Evolutionary conservation across 768 basidiomycete species (phyloP).

Genomic region (Auricularia sp.): DNA sequence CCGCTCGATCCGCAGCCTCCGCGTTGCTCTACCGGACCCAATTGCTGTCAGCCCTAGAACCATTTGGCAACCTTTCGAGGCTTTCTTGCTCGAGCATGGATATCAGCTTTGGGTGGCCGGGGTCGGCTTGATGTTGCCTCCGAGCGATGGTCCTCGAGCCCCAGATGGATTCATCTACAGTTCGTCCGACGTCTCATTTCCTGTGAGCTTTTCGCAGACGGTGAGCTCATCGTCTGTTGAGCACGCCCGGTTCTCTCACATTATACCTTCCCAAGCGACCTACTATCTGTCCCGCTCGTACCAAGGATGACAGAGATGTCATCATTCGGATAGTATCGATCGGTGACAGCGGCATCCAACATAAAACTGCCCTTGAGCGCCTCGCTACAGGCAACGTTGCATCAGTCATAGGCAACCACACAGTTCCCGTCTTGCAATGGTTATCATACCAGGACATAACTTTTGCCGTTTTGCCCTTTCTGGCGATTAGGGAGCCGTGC

Average conservation of each 20-base stretch:
- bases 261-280: neutral
- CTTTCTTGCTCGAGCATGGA: neutral
- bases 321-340: neutral
- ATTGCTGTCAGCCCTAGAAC: neutral
- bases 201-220: neutral
- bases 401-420: neutral
- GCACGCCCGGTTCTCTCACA: neutral
- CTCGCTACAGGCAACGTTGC: neutral
- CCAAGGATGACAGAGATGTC: neutral
- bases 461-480: neutral
- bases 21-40: neutral
- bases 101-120: neutral
- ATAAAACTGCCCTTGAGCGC: neutral
- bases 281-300: neutral
- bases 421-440: neutral
- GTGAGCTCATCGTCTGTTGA: neutral
- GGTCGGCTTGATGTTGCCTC: neutral
- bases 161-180: neutral
- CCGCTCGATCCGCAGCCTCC: neutral
- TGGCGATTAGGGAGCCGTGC: neutral
- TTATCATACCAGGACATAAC: neutral
- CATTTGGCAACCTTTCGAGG: neutral
- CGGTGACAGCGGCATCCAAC: neutral
- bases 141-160: neutral
- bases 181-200: neutral